These are phyloP conservation scores for Naganishia liquefaciens DNA, from an alignment of 1,284 basidiomycete genomes.

Conservation along the genomic window DNA sequence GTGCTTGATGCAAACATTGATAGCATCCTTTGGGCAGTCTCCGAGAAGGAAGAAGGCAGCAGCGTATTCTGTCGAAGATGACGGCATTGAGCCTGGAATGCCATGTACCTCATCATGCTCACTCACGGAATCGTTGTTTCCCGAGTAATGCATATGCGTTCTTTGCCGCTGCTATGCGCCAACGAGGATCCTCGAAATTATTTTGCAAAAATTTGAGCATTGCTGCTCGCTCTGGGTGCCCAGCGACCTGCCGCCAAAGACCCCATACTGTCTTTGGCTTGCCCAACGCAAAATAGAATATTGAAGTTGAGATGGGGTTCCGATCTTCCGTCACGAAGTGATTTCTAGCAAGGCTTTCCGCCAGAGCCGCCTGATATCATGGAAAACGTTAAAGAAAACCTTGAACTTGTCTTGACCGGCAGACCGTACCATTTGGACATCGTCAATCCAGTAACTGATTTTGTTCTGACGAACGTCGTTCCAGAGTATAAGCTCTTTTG, in stretches of 20 bases:
- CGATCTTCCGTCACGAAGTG: constrained; percentile 82
- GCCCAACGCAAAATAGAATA: constrained; percentile 92
- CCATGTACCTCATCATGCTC: background rate
- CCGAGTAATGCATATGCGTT: constrained; percentile 92
- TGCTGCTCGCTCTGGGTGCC: constrained; percentile 83
- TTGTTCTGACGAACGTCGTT: constrained; percentile 68
- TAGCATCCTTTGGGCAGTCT: constrained; percentile 82
- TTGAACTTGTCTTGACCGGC: background rate
- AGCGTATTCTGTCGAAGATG: constrained; percentile 71
- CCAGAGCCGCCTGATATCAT: constrained; percentile 55
- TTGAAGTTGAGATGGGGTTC: constrained; percentile 83
- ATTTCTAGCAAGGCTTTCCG: constrained; percentile 89
- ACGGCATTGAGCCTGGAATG: constrained; percentile 28
- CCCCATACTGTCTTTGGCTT: constrained; percentile 90
- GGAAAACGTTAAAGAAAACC: background rate
- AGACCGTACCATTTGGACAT: constrained; percentile 10
- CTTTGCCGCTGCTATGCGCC: constrained; percentile 92
- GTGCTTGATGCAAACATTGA: constrained; percentile 86
- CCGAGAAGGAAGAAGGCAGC: constrained; percentile 97
- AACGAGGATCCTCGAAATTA: constrained; percentile 80
- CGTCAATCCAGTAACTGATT: constrained; percentile 20
- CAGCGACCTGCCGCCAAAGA: constrained; percentile 91
- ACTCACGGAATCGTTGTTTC: constrained; percentile 85
- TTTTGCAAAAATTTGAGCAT: constrained; percentile 94
- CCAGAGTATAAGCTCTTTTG: constrained; percentile 79